Percentiles rank a stretch among this genome's conserved stretches.
phyloP scores from a whole-genome alignment of 2,329 filamentous ascomycete species.

The Arthrobotrys musiformis region DNA sequence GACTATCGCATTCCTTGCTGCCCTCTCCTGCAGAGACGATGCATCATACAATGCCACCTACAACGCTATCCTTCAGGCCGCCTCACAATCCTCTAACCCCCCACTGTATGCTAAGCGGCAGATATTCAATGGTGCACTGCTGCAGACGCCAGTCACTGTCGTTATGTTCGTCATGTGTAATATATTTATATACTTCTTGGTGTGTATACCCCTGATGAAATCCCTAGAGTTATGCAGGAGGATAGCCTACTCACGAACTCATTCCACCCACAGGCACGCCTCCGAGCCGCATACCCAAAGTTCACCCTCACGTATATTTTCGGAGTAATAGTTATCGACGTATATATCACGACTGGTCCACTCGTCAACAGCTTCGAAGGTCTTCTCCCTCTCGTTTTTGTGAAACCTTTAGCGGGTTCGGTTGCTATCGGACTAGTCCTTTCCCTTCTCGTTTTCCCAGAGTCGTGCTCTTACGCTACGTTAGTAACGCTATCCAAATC shows the following conservation, averaged over 20 bases:
- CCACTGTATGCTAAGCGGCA: constrained; percentile 61
- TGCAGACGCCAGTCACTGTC: constrained; percentile 65
- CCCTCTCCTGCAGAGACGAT: constrained; percentile 63
- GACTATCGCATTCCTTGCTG: constrained; percentile 66
- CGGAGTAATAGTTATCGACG: constrained; percentile 65
- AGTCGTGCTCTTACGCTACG: constrained; percentile 66
- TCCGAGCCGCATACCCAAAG: constrained; percentile 66
- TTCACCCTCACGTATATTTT: constrained; percentile 65
- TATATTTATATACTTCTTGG: constrained; percentile 65
- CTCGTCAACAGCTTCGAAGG: constrained; percentile 63
- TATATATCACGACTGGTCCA: constrained; percentile 65
- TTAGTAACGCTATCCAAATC: constrained; percentile 59
- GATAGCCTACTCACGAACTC: background rate
- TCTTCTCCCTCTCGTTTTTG: constrained; percentile 62
- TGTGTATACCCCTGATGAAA: constrained; percentile 53
- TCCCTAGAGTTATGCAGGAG: background rate
- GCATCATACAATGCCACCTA: constrained; percentile 62
- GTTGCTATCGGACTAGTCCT: constrained; percentile 65
- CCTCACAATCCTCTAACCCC: constrained; percentile 61
- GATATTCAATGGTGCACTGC: constrained; percentile 65
- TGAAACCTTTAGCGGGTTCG: constrained; percentile 66
- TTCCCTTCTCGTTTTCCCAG: constrained; percentile 66
- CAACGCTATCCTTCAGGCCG: constrained; percentile 61
- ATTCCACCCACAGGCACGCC: constrained; percentile 61
- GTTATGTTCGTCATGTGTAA: constrained; percentile 63